Evolutionary conservation across 2,329 filamentous ascomycete genomes (phyloP).

Genomic region (Xylariaceae sp.): DNA sequence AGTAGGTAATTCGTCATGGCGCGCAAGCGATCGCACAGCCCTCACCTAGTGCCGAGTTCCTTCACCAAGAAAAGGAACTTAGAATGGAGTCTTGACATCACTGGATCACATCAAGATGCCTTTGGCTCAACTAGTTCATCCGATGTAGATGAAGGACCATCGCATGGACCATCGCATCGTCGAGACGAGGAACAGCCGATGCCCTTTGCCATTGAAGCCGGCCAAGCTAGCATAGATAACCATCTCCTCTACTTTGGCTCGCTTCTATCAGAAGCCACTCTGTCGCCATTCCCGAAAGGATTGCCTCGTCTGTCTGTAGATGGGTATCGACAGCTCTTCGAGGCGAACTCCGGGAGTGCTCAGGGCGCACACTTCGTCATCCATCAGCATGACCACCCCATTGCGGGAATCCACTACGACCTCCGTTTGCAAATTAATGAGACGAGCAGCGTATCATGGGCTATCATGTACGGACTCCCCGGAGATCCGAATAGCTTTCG

Average conservation of each 20-base stretch:
- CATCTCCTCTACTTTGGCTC: conserved; percentile 37
- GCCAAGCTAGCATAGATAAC: conserved; percentile 33
- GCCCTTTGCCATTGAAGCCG: conserved; percentile 39
- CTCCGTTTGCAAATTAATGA: conserved; percentile 64
- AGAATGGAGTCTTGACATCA: conserved; percentile 36
- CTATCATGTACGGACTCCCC: conserved; percentile 58
- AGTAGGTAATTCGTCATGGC: conserved; percentile 20
- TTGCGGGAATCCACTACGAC: conserved; percentile 65
- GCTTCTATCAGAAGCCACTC: conserved; percentile 29
- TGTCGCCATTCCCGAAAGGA: conserved; percentile 19
- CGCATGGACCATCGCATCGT: neutral
- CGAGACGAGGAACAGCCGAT: conserved; percentile 18
- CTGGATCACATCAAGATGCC: conserved; percentile 12
- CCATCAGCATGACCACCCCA: conserved; percentile 67
- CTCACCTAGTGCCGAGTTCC: conserved; percentile 39
- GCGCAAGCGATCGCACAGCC: conserved; percentile 31
- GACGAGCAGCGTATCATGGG: conserved; percentile 60
- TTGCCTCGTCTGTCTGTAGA: conserved; percentile 33
- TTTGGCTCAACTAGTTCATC: conserved; percentile 14
- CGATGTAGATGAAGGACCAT: conserved; percentile 7
- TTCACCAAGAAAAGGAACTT: conserved; percentile 44
- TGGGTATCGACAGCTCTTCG: conserved; percentile 36
- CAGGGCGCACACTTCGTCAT: conserved; percentile 57
- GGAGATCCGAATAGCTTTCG: conserved; percentile 51
- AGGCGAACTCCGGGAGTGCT: conserved; percentile 27